Evolutionary conservation across 495 filamentous ascomycete genomes (phyloP), one percentile per base, ranked within the genome.

Genomic region (Elasticomyces elasticus): DNA sequence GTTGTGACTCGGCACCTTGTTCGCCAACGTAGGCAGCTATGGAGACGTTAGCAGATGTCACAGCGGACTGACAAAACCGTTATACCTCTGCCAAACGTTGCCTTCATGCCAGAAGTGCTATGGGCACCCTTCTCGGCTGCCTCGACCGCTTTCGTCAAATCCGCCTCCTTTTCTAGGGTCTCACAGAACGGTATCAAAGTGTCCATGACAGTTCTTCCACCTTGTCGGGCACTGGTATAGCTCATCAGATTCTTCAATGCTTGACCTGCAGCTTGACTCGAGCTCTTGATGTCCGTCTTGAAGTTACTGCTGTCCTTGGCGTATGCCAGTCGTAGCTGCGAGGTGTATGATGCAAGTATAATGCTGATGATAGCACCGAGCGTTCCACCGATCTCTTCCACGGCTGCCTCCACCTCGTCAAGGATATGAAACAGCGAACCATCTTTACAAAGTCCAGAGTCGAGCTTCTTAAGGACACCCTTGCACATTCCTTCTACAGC

Each of bases 301-400:
- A 59, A 55, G 2, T 3, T 47, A 22, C 45, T 28, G 46, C 58
- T 11, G 46, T 67, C 52, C 28, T 51, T 59, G 9, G 55, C 60
- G 19, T 51, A 44, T 19, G 57, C 45, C 33, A 73, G 68, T 43
- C 72, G 56, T 19, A 79, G 61, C 0, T 73, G 67, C 24, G 70
- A 70, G 15, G 78, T 70, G 57, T 80, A 70, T 15, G 78, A 74
- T 5, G 80, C 78, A 49, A 82, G 72, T 54, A 81, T 72, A 49
- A 83, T 83, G 37, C 72, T 73, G 15, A 82, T 67, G 24, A 83
- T 82, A 2, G 77, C 79, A 17, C 79, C 79, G 12, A 82, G 65
- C 0, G 78, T 81, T 13, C 79, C 79, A 15, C 79, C 79, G 68
- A 81, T 76, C 62, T 76, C 76, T 56, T 82, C 79, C 7, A 82